Evolutionary conservation across 441 rosid genomes (phyloP).

Genomic region (Biscutella laevigata): DNA sequence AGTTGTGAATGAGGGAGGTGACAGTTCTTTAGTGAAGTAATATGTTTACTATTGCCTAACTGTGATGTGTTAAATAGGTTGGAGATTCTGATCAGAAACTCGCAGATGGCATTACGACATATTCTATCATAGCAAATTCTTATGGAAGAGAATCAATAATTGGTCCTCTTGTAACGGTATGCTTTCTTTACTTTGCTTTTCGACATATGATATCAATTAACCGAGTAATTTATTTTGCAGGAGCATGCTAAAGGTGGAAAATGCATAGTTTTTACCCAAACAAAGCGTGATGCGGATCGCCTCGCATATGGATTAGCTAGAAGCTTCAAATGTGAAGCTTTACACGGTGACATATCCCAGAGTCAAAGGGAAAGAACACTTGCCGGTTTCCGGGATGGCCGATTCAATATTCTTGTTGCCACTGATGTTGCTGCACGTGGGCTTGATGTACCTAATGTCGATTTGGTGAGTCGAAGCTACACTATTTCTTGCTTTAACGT

Average conservation of each 20-base stretch:
- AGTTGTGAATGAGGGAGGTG: too few relatives aligned
- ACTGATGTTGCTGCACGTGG: constrained; percentile 99
- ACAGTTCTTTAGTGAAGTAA: too few relatives aligned
- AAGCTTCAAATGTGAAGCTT: constrained; percentile 64
- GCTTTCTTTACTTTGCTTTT: not conserved
- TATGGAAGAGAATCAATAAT: constrained; percentile 60
- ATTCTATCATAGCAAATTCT: constrained; percentile 50
- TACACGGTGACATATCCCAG: constrained; percentile 96
- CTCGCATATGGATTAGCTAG: constrained; percentile 65
- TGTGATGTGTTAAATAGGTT: constrained; percentile 41
- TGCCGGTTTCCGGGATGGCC: constrained; percentile 72
- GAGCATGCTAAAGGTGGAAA: constrained; percentile 96
- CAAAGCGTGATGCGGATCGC: constrained; percentile 90
- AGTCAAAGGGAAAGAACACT: constrained; percentile 84
- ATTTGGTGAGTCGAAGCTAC: constrained; percentile 54
- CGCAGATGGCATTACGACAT: constrained; percentile 84
- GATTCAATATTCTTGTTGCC: constrained; percentile 71
- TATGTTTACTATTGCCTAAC: not conserved
- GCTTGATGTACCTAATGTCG: constrained; percentile 94
- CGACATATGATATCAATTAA: too few relatives aligned
- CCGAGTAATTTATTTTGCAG: constrained; percentile 30
- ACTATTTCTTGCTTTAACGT: not conserved
- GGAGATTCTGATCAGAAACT: constrained; percentile 91
- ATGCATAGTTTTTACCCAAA: constrained; percentile 88
- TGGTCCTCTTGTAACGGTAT: constrained; percentile 77